phyloP scores from a whole-genome alignment of 2,329 filamentous ascomycete genomes.

The Fusarium aywerte region DNA sequence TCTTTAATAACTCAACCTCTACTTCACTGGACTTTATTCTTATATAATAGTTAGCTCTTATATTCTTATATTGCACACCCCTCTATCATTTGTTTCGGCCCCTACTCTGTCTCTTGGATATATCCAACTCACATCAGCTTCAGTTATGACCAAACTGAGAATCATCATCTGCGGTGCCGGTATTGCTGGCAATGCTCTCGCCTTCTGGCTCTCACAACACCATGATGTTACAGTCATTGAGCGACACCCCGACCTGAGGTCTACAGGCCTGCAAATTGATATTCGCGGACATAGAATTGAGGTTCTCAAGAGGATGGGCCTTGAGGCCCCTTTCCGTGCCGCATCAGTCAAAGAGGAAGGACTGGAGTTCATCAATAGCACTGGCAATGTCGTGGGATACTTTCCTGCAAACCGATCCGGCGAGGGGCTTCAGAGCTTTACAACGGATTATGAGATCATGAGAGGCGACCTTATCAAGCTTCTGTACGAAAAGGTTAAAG shows the following conservation, averaged over 20 bases:
- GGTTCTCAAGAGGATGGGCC: slow-evolving; percentile 54
- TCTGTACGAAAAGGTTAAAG: slow-evolving; percentile 53
- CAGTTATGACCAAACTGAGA: slow-evolving; percentile 44
- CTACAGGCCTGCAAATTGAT: slow-evolving; percentile 64
- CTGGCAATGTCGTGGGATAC: slow-evolving; percentile 52
- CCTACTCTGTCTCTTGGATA: no score
- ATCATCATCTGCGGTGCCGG: slow-evolving; percentile 49
- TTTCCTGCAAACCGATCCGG: slow-evolving; percentile 49
- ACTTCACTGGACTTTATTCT: no score
- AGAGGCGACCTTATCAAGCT: slow-evolving; percentile 61
- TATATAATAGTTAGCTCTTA: no score
- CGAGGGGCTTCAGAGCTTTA: slow-evolving; percentile 49
- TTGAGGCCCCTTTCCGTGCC: slow-evolving; percentile 46
- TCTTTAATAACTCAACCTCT: no score
- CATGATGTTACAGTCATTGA: slow-evolving; percentile 54
- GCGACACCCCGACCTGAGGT: slow-evolving; percentile 54
- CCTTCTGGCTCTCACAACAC: slow-evolving; percentile 47
- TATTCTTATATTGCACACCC: no score
- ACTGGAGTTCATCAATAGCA: slow-evolving; percentile 56
- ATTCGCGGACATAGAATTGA: slow-evolving; percentile 62
- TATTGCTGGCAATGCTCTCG: slow-evolving; percentile 47
- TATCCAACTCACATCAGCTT: no score
- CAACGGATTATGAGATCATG: slow-evolving; percentile 65
- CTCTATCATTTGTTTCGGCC: no score
- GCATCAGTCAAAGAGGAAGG: slow-evolving; percentile 61